Base-by-base conservation (phyloP, 371 early-diverging fungal genomes). In the Syncephalastrum sp. region DNA sequence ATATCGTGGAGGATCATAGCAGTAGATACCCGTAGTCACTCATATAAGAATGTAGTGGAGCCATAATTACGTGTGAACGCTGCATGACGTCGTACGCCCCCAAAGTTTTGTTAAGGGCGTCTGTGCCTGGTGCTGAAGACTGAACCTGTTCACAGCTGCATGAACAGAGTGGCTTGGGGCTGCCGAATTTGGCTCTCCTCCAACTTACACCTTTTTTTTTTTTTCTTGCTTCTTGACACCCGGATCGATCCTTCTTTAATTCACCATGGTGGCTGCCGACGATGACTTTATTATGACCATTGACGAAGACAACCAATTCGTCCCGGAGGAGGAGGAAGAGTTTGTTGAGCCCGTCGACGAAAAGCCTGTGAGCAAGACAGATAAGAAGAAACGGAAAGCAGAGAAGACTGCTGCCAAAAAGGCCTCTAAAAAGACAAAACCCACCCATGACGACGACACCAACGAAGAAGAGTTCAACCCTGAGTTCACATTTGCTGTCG, bases 231-330 rank as follows among this genome's bases (percentile, higher is more conserved):
- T 52, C 23, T 23, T 46, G 3, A 33, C 7, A 29, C 7, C 38
- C 38, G 12, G 38, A 33, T 33, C 38, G 38, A 33, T 33, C 38
- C 38, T 33, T 6, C 10, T 33, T 33, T 33, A 21, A 10, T 33
- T 33, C 12, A 48, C 48, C 48, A 48, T 48, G 48, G 48, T 48
- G 24, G 48, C 48, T 15, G 47, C 42, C 47, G 41, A 27, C 51
- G 77, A 82, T 70, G 90, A 88, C 64, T 89, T 91, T 79, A 77
- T 91, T 42, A 89, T 89, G 88, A 91, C 91, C 29, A 89, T 91
- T 61, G 84, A 85, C 59, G 91, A 91, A 61, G 89, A 89, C 56
- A 77, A 82, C 58, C 68, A 77, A 61, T 64, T 84, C 42, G 78
- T 49, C 15, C 77, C 70, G 3, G 72, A 73, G 43, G 64, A 64